Evolutionary conservation across 2,329 filamentous ascomycete species (phyloP).

Genomic region (Colletotrichum karsti): DNA sequence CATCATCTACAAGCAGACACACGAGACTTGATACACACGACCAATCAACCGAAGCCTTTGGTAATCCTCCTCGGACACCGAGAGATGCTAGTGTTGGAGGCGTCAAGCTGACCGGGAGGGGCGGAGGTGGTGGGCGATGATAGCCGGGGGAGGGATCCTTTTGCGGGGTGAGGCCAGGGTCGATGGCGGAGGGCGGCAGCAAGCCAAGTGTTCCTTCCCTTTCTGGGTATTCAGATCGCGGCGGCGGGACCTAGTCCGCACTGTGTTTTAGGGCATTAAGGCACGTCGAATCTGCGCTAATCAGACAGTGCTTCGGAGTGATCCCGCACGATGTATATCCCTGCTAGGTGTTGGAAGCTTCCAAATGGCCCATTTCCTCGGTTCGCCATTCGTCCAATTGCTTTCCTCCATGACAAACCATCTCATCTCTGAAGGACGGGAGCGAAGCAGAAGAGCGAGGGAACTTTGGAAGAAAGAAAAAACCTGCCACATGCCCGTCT

Average conservation of each 20-base stretch:
- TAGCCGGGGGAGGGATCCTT: background rate
- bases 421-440: background rate
- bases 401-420: background rate
- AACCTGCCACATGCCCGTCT: background rate
- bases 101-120: background rate
- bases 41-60: too few species aligned
- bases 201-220: conserved; percentile 28
- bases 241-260: background rate
- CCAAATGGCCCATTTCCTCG: background rate
- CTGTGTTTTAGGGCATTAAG: background rate
- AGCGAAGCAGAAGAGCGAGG: background rate
- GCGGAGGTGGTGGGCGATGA: background rate
- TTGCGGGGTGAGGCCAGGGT: conserved; percentile 19
- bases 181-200: conserved; percentile 1
- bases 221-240: conserved; percentile 31
- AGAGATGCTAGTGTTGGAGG: too few species aligned
- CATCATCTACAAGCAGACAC: too few species aligned
- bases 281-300: too few species aligned
- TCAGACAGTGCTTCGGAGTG: background rate
- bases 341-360: background rate
- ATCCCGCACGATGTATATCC: too few species aligned
- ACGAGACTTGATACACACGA: too few species aligned
- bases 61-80: too few species aligned
- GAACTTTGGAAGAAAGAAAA: background rate
- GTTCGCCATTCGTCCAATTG: background rate